Conservation (phyloP, 192 early-diverging fungal genomes). For the Backusella macrospora region DNA sequence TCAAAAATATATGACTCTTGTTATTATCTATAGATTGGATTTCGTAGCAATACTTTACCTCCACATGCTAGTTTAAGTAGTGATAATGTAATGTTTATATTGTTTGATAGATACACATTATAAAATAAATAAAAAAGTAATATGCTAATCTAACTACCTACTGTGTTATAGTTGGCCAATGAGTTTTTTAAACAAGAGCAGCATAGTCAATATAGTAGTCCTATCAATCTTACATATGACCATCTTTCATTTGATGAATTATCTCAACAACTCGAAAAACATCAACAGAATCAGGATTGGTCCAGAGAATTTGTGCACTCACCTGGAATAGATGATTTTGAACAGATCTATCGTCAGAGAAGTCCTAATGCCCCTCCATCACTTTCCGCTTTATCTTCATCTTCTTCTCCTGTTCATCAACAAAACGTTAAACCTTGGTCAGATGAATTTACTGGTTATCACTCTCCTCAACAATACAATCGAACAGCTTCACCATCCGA, state of each 20-base stretch:
- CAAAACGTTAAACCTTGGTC: background rate
- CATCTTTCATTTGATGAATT: slow-evolving; percentile 22
- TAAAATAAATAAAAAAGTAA: too few relatives aligned
- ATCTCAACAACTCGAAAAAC: slow-evolving; percentile 20
- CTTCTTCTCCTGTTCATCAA: background rate
- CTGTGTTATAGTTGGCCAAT: background rate
- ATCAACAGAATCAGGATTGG: slow-evolving; percentile 21
- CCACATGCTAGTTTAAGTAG: background rate
- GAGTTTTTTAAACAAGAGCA: background rate
- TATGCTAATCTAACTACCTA: background rate
- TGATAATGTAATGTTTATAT: background rate
- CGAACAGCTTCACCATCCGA: background rate
- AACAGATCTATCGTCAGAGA: background rate
- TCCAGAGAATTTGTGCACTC: slow-evolving; percentile 10
- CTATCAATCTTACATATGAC: background rate
- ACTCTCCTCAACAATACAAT: background rate
- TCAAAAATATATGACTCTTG: background rate
- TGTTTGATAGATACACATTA: too few relatives aligned
- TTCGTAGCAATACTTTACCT: slow-evolving; percentile 1
- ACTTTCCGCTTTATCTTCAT: background rate
- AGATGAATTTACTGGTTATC: slow-evolving; percentile 2
- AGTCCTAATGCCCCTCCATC: background rate
- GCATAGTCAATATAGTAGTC: background rate
- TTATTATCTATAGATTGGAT: background rate
- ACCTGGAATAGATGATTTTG: background rate